Evolutionary conservation across 371 early-diverging fungal species (phyloP).

Genomic region (Syncephalastrum contaminatum): DNA sequence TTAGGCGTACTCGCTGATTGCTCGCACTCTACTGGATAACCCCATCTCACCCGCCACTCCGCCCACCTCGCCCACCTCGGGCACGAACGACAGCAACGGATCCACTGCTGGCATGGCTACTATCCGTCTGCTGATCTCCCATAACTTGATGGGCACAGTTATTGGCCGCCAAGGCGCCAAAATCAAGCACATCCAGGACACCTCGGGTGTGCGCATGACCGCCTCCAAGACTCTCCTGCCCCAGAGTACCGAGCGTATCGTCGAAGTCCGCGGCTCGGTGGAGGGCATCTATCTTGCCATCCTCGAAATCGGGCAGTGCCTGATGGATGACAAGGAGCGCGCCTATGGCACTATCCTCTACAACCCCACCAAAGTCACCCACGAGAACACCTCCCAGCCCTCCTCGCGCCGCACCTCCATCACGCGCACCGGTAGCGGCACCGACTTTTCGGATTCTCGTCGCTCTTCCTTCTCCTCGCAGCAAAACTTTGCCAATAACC

Average conservation of each 20-base stretch:
- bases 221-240: conserved; percentile 85
- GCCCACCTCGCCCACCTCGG: conserved; percentile 31
- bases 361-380: conserved; percentile 35
- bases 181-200: conserved; percentile 86
- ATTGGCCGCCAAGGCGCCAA: conserved; percentile 86
- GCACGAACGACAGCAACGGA: conserved; percentile 1
- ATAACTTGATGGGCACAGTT: conserved; percentile 84
- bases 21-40: conserved; percentile 81
- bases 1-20: conserved; percentile 54
- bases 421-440: conserved; percentile 57
- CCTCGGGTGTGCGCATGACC: conserved; percentile 76
- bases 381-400: conserved; percentile 21
- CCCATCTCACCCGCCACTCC: conserved; percentile 17
- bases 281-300: conserved; percentile 75
- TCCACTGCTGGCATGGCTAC: conserved; percentile 14
- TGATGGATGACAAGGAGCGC: conserved; percentile 49
- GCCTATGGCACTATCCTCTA: conserved; percentile 47
- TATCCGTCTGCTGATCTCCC: conserved; percentile 79
- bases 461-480: conserved; percentile 25
- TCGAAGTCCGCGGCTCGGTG: conserved; percentile 77
- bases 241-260: conserved; percentile 83
- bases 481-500: conserved; percentile 17
- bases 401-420: conserved; percentile 42
- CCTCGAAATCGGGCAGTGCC: conserved; percentile 56
- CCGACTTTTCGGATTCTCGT: conserved; percentile 38